Evolutionary conservation across 1,284 basidiomycete species (phyloP).

Genomic region (Afroboletus lepidellus): DNA sequence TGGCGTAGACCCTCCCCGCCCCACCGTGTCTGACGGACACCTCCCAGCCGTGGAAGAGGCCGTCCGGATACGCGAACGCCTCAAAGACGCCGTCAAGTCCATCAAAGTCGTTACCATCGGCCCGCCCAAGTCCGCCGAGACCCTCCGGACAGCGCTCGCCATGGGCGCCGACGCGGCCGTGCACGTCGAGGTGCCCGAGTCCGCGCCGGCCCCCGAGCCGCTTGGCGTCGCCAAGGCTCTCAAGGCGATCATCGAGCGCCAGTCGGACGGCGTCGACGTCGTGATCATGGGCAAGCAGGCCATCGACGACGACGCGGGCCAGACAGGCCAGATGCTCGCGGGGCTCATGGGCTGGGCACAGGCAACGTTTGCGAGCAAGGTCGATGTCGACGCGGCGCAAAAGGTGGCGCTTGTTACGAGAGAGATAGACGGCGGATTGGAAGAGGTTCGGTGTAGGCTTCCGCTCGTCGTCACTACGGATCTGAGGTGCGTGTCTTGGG

Average conservation of each 20-base stretch:
- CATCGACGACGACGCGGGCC: slow-evolving; percentile 96
- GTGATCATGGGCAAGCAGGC: slow-evolving; percentile 99
- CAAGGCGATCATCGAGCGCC: slow-evolving; percentile 71
- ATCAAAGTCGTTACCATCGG: slow-evolving; percentile 95
- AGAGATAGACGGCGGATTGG: slow-evolving; percentile 94
- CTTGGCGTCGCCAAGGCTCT: slow-evolving; percentile 86
- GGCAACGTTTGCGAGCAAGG: slow-evolving; percentile 92
- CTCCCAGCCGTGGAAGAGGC: slow-evolving; percentile 93
- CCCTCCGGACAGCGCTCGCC: slow-evolving; percentile 92
- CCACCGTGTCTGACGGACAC: neutral
- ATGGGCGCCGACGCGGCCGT: slow-evolving; percentile 97
- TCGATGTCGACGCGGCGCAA: slow-evolving; percentile 72
- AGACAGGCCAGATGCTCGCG: slow-evolving; percentile 97
- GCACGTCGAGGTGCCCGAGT: slow-evolving; percentile 85
- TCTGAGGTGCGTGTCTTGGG: slow-evolving; percentile 61
- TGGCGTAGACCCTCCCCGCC: slow-evolving; percentile 8
- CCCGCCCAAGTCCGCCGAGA: slow-evolving; percentile 87
- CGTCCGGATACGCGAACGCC: slow-evolving; percentile 84
- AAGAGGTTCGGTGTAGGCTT: slow-evolving; percentile 79
- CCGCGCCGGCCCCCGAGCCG: slow-evolving; percentile 74
- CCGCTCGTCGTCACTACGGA: slow-evolving; percentile 94
- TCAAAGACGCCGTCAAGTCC: slow-evolving; percentile 73
- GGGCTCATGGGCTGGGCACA: slow-evolving; percentile 92
- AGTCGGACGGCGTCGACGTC: slow-evolving; percentile 73
- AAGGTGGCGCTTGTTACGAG: slow-evolving; percentile 77